A percentile compares a stretch with the other conserved stretches of the same genome.
phyloP scores from a whole-genome alignment of 2,329 filamentous ascomycete species.

The Alternaria atra region DNA sequence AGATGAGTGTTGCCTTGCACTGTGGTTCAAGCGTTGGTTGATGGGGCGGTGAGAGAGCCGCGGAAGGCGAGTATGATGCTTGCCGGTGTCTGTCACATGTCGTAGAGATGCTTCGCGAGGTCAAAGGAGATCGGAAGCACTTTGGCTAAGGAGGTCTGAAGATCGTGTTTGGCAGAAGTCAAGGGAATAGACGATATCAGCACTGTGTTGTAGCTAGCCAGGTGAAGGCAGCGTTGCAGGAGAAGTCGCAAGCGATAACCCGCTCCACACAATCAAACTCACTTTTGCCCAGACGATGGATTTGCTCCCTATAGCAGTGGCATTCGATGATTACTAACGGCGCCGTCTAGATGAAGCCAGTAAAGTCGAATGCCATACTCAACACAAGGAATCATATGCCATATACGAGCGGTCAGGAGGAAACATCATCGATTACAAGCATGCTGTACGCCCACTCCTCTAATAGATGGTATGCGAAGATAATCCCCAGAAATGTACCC shows the following conservation, averaged over 20 bases:
- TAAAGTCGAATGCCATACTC: not conserved
- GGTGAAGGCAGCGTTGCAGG: not conserved
- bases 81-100: not conserved
- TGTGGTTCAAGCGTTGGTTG: not conserved
- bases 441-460: not conserved
- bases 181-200: not conserved
- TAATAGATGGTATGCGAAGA: not conserved
- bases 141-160: not conserved
- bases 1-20: not conserved
- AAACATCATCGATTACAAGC: not conserved
- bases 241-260: not conserved
- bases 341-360: not conserved
- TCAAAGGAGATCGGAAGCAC: not conserved
- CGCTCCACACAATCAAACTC: not conserved
- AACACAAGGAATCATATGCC: not conserved
- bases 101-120: not conserved
- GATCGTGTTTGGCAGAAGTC: not conserved
- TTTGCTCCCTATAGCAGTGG: no score
- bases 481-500: not conserved
- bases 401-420: not conserved
- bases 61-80: not conserved
- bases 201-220: not conserved
- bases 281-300: not conserved
- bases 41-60: slow-evolving; percentile 9
- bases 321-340: no score